Base-by-base conservation (phyloP, 441 rosid species). In the Capsella rubella region DNA sequence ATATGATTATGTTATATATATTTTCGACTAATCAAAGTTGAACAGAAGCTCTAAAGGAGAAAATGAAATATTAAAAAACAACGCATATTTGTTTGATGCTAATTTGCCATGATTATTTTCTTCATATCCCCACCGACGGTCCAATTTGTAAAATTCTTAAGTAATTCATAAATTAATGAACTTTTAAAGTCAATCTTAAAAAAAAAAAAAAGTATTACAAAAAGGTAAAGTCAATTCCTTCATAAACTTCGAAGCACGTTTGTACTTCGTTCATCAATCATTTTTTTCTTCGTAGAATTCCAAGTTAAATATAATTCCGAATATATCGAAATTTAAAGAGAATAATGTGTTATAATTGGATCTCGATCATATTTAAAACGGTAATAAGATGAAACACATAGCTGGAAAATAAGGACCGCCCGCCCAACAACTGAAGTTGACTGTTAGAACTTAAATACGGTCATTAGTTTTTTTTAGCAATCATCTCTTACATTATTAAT, bases 31-130 rank as follows among this genome's bases (percentile, higher is more conserved):
- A 51, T 21, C 35, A 28, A 58, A 67, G n/a, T 40, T 51, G 73
- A 68, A n/a, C 42, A 60, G 45, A 49, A 42, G 54, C 25, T 58
- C 54, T 14, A 47, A 18, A 34, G 3, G 29, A 53, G 45, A 69
- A 35, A 54, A 62, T 29, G 55, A 60, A 60, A 40, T 54, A 50
- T 25, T 68, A n/a, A 69, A 69, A 6, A 62, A 69, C 11, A 62
- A 62, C 31, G 50, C 76, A 76, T 76, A 76, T 76, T 76, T 76
- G 50, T 64, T 76, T 55, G 6, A 57, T 71, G 75, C 7, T 64
- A 62, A 47, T 76, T 49, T 70, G 49, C 67, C 15, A 56, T 39
- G 65, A 27, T 54, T 40, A 46, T 49, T 64, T 11, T 31, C 46
- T 51, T 32, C 25, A 2, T 21, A 21, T 21, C 25, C 40, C 56